Base-by-base conservation (phyloP, 495 filamentous ascomycete species). In the Cercophora samala region DNA sequence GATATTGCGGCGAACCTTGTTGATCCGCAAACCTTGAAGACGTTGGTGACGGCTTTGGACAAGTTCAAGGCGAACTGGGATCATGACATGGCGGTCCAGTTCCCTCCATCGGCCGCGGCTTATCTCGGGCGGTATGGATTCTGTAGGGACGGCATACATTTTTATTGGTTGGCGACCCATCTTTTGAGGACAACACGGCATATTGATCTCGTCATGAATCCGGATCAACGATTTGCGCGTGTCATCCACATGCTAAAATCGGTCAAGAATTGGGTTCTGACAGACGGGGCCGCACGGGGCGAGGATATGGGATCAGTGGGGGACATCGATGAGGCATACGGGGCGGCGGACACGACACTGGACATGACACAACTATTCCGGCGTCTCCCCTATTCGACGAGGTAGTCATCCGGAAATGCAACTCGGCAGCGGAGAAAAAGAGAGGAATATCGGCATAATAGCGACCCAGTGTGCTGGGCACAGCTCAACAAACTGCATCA, bases 61-160 rank as follows among this genome's bases (percentile, higher is more conserved):
- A 88, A 87, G 73, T 91, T 87, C 82, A 90, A 90, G 73, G 74
- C 74, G 26, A 80, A 79, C 22, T 90, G 88, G 87, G 87, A 90
- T 74, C 73, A 78, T 54, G 88, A 91, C 65, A 88, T 89, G 82
- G 76, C 80, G 5, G 68, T 79, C 21, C 87, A 90, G 69, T 90
- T 89, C 68, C 86, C 85, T 18, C 82, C 82, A 0, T 78, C 78
- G 1, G 67, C 76, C n/a, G 72, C 67, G 0, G 74, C 62, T 17
- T 64, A 77, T 59, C 77, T 79, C 25, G 78, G 79, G 23, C 82
- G 88, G 11, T 79, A 87, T 63, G 88, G 88, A 0, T 90, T 90
- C 72, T 87, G 83, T 66, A 75, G 86, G 26, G 88, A 90, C 70
- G 88, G 83, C 8, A 80, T 88, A 11, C 86, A 87, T 64, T 90